Conservation (phyloP, 495 filamentous ascomycete genomes). For the Aspergillus kassunensis region DNA sequence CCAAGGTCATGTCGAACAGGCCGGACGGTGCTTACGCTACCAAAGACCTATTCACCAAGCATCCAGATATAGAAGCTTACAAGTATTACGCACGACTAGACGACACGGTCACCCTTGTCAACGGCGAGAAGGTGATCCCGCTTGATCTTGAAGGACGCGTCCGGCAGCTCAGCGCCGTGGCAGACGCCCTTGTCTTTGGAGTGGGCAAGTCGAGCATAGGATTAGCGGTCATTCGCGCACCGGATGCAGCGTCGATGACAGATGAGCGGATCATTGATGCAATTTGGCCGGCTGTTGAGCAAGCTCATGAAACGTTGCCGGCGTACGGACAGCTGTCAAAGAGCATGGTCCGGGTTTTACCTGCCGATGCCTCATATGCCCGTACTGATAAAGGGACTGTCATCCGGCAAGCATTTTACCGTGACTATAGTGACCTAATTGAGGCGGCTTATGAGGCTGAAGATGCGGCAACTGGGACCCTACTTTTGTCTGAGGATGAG, state of each 20-base stretch:
- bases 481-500: conserved; percentile 19
- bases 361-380: conserved; percentile 43
- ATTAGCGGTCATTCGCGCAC: conserved; percentile 45
- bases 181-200: conserved; percentile 40
- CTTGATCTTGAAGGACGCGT: conserved; percentile 53
- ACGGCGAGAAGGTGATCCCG: conserved; percentile 67
- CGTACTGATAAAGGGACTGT: conserved; percentile 54
- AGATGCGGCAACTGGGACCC: conserved; percentile 19
- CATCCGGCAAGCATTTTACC: conserved; percentile 53
- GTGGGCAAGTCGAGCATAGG: conserved; percentile 35
- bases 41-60: conserved; percentile 49
- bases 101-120: conserved; percentile 57
- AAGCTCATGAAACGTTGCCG: conserved; percentile 43
- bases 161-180: conserved; percentile 30
- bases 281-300: conserved; percentile 52
- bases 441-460: conserved; percentile 41
- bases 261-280: conserved; percentile 46
- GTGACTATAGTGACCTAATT: conserved; percentile 45
- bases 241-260: conserved; percentile 29
- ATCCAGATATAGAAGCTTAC: conserved; percentile 51
- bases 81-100: conserved; percentile 58
- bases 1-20: conserved; percentile 58
- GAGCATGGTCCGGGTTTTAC: conserved; percentile 47
- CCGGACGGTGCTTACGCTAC: conserved; percentile 37
- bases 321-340: conserved; percentile 51